These are phyloP conservation scores for Thalia dealbata DNA, from an alignment of 176 grass and related monocot species.

Conservation along the genomic window DNA sequence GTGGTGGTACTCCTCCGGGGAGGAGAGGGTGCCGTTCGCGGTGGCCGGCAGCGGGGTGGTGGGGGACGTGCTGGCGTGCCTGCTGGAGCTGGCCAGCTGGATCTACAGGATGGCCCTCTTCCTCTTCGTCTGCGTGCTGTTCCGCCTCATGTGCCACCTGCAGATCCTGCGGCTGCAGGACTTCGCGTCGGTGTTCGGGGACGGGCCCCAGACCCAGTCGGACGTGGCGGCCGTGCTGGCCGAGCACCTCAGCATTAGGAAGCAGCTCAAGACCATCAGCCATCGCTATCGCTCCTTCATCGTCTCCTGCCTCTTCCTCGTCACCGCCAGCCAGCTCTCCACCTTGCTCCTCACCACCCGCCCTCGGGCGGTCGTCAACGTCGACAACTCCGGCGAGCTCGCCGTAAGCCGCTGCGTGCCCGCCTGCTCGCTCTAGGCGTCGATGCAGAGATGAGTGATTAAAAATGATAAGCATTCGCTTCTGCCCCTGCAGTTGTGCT, in stretches of 20 bases:
- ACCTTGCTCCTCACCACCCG: conserved; percentile 70
- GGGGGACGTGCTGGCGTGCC: conserved; percentile 38
- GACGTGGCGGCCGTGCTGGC: conserved; percentile 44
- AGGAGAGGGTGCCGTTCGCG: conserved; percentile 35
- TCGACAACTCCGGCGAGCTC: conserved; percentile 78
- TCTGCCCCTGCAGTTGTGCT: conserved; percentile 44
- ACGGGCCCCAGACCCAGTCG: background rate
- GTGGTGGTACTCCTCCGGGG: conserved; percentile 82
- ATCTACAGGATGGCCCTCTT: conserved; percentile 82
- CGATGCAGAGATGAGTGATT: no score
- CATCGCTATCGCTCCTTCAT: conserved; percentile 83
- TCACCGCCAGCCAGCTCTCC: conserved; percentile 84
- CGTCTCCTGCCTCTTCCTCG: conserved; percentile 48
- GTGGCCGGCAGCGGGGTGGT: conserved; percentile 28
- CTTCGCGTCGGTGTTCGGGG: conserved; percentile 51
- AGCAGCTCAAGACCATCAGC: conserved; percentile 84
- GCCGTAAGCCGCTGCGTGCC: conserved; percentile 49
- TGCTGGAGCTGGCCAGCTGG: conserved; percentile 63
- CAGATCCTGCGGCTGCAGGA: conserved; percentile 73
- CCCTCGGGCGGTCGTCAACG: conserved; percentile 45
- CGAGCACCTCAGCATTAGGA: conserved; percentile 82
- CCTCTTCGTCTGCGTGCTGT: conserved; percentile 79
- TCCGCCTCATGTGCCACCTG: conserved; percentile 85
- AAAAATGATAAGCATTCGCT: no score
- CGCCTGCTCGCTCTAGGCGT: no score